Conservation (phyloP, 2,329 filamentous ascomycete species). For the Beauveria medogensis region DNA sequence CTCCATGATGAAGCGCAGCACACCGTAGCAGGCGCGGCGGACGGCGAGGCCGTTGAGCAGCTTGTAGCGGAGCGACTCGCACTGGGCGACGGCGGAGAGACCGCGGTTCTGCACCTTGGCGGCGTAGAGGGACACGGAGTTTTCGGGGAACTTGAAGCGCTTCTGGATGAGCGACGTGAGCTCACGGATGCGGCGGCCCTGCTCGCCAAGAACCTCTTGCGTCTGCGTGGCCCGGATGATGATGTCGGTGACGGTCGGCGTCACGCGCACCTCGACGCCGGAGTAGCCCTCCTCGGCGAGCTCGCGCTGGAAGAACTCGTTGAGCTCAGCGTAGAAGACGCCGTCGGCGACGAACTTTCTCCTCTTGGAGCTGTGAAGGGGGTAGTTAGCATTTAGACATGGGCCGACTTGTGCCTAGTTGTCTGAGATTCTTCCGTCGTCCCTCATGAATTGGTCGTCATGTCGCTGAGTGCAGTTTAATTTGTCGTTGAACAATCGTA, state of each 20-base stretch:
- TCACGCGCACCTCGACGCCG: constrained; percentile 99
- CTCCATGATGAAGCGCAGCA: constrained; percentile 99
- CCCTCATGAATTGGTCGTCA: not conserved
- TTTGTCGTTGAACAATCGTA: not conserved
- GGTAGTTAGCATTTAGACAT: constrained; percentile 7
- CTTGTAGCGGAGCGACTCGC: constrained; percentile 99
- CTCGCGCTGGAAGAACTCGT: constrained; percentile 99
- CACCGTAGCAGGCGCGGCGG: constrained; percentile 98
- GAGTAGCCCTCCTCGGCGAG: constrained; percentile 99
- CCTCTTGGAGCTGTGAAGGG: constrained; percentile 65
- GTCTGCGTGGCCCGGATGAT: constrained; percentile 99
- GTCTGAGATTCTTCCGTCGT: not conserved
- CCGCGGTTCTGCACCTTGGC: constrained; percentile 99
- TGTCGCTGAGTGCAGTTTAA: not conserved
- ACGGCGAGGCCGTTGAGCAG: constrained; percentile 99
- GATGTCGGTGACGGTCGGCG: constrained; percentile 99
- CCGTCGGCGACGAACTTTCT: constrained; percentile 96
- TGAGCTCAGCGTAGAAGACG: constrained; percentile 99
- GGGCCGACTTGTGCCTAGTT: not conserved
- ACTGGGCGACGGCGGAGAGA: constrained; percentile 99
- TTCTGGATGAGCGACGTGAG: constrained; percentile 99
- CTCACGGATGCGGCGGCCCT: constrained; percentile 99
- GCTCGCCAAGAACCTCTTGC: constrained; percentile 99
- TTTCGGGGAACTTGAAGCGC: constrained; percentile 99
- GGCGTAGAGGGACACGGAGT: constrained; percentile 98